Evolutionary conservation across 164 flowering plant species (phyloP).

Genomic region (Aristolochia contorta): DNA sequence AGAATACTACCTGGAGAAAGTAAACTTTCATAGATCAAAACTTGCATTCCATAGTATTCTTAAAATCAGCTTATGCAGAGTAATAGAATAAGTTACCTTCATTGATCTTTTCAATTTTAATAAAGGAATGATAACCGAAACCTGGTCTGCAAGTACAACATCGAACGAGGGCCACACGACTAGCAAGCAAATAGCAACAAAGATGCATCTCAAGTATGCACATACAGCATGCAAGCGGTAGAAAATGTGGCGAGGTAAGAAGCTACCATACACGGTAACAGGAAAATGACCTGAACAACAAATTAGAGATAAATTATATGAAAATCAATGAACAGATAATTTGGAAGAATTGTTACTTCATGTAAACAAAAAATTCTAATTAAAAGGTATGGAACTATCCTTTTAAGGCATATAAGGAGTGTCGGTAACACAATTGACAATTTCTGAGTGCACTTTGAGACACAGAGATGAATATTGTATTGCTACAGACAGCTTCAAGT

Average conservation of each 20-base stretch:
- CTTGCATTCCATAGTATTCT: not conserved
- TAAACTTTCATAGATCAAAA: not conserved
- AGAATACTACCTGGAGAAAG: constrained; percentile 66
- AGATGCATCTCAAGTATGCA: constrained; percentile 85
- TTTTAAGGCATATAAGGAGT: too few species aligned
- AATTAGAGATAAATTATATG: not conserved
- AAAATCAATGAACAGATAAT: not conserved
- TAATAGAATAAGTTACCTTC: constrained; percentile 38
- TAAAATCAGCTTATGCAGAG: not conserved
- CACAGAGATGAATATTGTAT: too few species aligned
- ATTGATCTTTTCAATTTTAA: constrained; percentile 56
- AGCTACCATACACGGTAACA: constrained; percentile 81
- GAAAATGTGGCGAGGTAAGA: constrained; percentile 90
- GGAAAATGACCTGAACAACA: constrained; percentile 59
- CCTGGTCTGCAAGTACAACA: constrained; percentile 80
- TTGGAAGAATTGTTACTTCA: too few species aligned
- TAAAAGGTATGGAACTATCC: not conserved
- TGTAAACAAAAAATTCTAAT: not conserved
- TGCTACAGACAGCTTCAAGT: too few species aligned
- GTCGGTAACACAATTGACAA: too few species aligned
- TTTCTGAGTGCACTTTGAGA: too few species aligned
- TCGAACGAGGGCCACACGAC: constrained; percentile 74
- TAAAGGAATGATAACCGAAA: constrained; percentile 75
- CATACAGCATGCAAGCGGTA: constrained; percentile 87
- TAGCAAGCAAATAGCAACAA: constrained; percentile 76